Base-by-base conservation (phyloP, 768 basidiomycete genomes). In the Tulasnella sp. region DNA sequence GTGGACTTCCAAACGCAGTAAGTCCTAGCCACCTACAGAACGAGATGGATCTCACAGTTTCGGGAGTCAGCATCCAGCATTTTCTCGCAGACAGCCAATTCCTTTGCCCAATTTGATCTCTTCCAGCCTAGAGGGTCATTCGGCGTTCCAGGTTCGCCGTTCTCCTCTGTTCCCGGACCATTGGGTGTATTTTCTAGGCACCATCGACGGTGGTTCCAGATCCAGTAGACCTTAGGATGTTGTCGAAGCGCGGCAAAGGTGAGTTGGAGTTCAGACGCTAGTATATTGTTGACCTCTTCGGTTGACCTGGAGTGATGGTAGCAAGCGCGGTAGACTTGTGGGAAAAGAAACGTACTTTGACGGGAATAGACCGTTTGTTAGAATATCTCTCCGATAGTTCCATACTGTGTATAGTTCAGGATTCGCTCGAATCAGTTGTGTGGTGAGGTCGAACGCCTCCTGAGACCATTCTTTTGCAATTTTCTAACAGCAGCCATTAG, bases 191-290 rank as follows among this genome's bases (percentile, higher is more conserved):
- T 89, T 82, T 92, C 91, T 1, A 99, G 88, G 81, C 96, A 96
- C 97, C 97, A 99, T 80, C 91, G 86, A 49, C 97, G 89, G 80
- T 99, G 96, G 81, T 96, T 98, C 97, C 97, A 99, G 79, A 99
- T 95, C 91, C 93, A 95, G 82, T 99, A 99, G 25, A 97, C 91
- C 82, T 99, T 99, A 17, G 97, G 97, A 81, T 96, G 89, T 11
- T 87, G 85, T 80, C 93, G 91, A 64, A 99, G 87, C 7, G 92
- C 90, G 4, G 86, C 84, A 81, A 91, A 93, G 0, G 96, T 98
- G 85, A 96, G 87, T 1, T 87, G 83, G 37, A 99, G 84, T 76
- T 99, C 97, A 52, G 88, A 85, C 2, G 88, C 83, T 5, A 99
- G 87, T 22, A 91, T 70, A 12, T 86, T 82, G 72, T 94, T 90